A percentile compares a stretch with the other conserved stretches of the same genome.
phyloP scores from a whole-genome alignment of 2,329 filamentous ascomycete genomes.

The Aspergillus uvarum region DNA sequence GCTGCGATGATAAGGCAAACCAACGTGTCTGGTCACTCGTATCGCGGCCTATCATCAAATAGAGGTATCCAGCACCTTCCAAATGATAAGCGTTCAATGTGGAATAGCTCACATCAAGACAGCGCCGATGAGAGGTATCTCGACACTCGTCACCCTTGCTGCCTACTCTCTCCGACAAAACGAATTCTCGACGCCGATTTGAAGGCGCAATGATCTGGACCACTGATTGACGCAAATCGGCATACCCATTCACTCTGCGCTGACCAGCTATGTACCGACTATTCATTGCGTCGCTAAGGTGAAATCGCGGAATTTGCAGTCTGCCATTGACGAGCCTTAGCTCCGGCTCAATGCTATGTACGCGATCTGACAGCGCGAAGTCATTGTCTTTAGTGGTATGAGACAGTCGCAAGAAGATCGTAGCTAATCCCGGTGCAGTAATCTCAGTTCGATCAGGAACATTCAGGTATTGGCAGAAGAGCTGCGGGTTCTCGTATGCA shows the following conservation, averaged over 20 bases:
- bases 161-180: neutral
- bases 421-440: neutral
- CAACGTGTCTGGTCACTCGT: neutral
- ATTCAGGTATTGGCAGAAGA: slow-evolving; percentile 1
- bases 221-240: neutral
- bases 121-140: neutral
- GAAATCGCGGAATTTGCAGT: neutral
- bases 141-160: too few species aligned
- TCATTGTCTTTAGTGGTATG: neutral
- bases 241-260: neutral
- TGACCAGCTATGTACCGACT: neutral
- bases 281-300: neutral
- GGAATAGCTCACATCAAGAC: neutral
- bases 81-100: neutral
- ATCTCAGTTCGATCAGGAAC: neutral
- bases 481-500: slow-evolving; percentile 4
- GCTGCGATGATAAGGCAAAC: slow-evolving; percentile 1
- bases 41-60: neutral
- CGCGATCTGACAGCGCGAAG: neutral
- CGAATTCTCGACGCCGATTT: neutral
- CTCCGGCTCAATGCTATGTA: slow-evolving; percentile 2
- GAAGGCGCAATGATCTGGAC: neutral
- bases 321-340: neutral
- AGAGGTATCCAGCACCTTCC: neutral
- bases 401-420: neutral